phyloP scores from a whole-genome alignment of 2,329 filamentous ascomycete species.

The Mollisia scopiformis region DNA sequence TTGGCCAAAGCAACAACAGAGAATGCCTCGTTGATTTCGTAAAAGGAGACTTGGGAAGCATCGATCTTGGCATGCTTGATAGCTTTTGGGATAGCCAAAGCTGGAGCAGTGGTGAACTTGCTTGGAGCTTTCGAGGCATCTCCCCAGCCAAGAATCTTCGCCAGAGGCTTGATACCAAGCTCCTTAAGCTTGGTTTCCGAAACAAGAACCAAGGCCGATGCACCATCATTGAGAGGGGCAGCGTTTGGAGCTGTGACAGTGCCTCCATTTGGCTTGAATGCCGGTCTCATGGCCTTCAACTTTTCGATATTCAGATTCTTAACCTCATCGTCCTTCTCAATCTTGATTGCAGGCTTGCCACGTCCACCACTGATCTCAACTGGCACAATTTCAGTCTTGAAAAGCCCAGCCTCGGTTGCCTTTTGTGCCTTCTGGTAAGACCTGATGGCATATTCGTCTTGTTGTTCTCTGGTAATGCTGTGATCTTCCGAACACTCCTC shows the following conservation, averaged over 20 bases:
- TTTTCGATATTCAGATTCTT: conserved; percentile 91
- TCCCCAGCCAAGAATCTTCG: conserved; percentile 96
- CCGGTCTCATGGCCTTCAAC: conserved; percentile 82
- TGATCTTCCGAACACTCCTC: conserved; percentile 92
- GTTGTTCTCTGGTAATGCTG: conserved; percentile 77
- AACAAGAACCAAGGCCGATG: conserved; percentile 87
- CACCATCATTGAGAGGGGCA: conserved; percentile 93
- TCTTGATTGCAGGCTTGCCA: conserved; percentile 81
- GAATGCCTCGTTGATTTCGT: conserved; percentile 99
- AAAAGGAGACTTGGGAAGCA: conserved; percentile 80
- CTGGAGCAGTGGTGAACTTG: conserved; percentile 94
- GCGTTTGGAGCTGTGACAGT: conserved; percentile 97
- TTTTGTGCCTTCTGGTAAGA: conserved; percentile 93
- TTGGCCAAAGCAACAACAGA: conserved; percentile 95
- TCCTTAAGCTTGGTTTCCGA: conserved; percentile 94
- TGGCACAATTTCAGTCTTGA: conserved; percentile 85
- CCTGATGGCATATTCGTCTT: conserved; percentile 95
- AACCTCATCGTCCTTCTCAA: conserved; percentile 91
- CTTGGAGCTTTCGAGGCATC: conserved; percentile 89
- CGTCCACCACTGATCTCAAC: conserved; percentile 86
- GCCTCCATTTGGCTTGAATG: conserved; percentile 77
- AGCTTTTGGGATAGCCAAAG: conserved; percentile 95
- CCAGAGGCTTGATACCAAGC: conserved; percentile 86
- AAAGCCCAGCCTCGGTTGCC: conserved; percentile 79
- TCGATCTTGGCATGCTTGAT: conserved; percentile 89